Evolutionary conservation across 179 eudicot genomes (phyloP).

Genomic region (Beta macrorhiza): DNA sequence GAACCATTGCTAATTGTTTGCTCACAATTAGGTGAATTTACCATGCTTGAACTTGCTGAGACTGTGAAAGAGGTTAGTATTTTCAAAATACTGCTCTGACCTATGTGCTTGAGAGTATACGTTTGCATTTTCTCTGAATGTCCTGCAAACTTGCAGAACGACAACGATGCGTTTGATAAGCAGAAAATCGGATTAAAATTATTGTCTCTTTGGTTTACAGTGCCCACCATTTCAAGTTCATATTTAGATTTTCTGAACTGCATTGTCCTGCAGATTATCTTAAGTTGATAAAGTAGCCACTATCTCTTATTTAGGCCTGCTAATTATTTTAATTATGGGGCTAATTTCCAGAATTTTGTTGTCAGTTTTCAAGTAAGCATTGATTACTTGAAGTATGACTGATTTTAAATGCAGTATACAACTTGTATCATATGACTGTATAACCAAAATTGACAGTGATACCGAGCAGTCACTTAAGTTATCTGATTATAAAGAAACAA

Average conservation of each 20-base stretch:
- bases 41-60: constrained; percentile 95
- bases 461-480: no score
- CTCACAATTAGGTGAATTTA: constrained; percentile 72
- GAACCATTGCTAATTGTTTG: constrained; percentile 1
- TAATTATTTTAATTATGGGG: no score
- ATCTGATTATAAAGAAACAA: no score
- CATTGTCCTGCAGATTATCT: neutral
- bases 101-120: neutral
- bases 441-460: no score
- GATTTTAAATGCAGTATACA: no score
- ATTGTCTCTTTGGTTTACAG: neutral
- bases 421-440: no score
- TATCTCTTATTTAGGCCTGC: neutral
- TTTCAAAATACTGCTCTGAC: neutral
- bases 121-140: neutral
- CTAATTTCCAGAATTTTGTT: no score
- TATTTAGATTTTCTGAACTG: neutral
- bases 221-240: no score
- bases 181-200: neutral
- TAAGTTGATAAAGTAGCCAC: neutral
- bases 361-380: no score
- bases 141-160: neutral
- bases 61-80: constrained; percentile 85
- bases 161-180: no score
- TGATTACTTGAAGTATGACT: no score